Conservation (phyloP, 129 eudicot species). For the Apium graveolens region DNA sequence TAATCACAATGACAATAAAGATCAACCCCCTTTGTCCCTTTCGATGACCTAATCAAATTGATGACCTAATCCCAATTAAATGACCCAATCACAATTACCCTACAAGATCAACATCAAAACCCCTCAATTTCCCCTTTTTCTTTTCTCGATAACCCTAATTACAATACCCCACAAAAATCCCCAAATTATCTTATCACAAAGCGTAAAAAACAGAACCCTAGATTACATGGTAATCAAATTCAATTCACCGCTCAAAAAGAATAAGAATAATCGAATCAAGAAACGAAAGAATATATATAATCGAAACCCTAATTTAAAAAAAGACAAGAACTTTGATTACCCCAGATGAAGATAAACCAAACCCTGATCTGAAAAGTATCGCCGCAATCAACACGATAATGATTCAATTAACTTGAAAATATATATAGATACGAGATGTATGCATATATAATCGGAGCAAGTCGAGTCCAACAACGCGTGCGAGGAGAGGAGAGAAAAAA, state of each 20-base stretch:
- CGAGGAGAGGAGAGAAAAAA: neutral
- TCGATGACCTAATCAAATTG: neutral
- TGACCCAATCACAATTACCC: constrained; percentile 50
- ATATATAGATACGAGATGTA: neutral
- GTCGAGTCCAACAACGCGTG: neutral
- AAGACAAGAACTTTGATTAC: constrained; percentile 2
- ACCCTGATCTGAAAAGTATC: constrained; percentile 4
- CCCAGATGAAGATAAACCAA: neutral
- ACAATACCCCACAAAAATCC: constrained; percentile 38
- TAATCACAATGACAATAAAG: constrained; percentile 3
- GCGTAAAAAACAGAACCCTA: constrained; percentile 9
- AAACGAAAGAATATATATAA: neutral
- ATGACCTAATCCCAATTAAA: neutral
- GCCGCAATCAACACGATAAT: neutral
- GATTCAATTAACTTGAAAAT: neutral
- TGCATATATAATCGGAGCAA: constrained; percentile 3
- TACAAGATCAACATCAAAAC: constrained; percentile 18
- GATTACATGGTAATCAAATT: constrained; percentile 2
- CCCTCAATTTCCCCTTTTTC: constrained; percentile 10
- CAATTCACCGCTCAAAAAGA: neutral
- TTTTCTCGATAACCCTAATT: constrained; percentile 39
- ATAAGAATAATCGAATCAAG: constrained; percentile 4
- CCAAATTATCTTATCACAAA: constrained; percentile 35
- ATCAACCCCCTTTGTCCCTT: neutral
- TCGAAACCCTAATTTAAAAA: neutral